Percentiles rank a stretch among this genome's conserved stretches.
Conservation (phyloP, 805 yeast genomes). For the Monosporozyma servazzii region DNA sequence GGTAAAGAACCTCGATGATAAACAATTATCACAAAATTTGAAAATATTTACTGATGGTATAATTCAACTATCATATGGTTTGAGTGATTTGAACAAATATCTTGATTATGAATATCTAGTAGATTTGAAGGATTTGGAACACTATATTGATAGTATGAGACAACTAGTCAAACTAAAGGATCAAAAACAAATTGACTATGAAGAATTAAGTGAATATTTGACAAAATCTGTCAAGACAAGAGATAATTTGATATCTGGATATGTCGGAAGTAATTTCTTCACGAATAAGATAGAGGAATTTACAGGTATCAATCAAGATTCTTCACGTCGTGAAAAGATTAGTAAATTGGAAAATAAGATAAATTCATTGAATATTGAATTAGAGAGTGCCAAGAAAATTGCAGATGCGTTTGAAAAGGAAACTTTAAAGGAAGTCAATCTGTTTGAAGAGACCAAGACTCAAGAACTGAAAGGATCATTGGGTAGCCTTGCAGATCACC, state of each 20-base stretch:
- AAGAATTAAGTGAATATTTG: slow-evolving; percentile 73
- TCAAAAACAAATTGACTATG: slow-evolving; percentile 84
- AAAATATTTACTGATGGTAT: slow-evolving; percentile 41
- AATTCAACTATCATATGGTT: slow-evolving; percentile 34
- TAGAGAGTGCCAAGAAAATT: slow-evolving; percentile 40
- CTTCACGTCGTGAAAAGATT: slow-evolving; percentile 43
- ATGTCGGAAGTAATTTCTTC: slow-evolving; percentile 43
- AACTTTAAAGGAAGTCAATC: slow-evolving; percentile 44
- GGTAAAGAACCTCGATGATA: background rate
- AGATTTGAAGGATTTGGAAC: slow-evolving; percentile 78
- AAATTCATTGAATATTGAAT: slow-evolving; percentile 40
- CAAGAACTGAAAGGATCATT: slow-evolving; percentile 66
- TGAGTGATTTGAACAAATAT: slow-evolving; percentile 37
- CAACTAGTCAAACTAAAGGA: slow-evolving; percentile 75
- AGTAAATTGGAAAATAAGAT: slow-evolving; percentile 42
- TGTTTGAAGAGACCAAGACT: slow-evolving; percentile 75
- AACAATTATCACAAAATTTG: slow-evolving; percentile 26
- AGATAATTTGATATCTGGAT: slow-evolving; percentile 42
- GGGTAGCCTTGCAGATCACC: slow-evolving; percentile 62
- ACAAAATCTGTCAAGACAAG: slow-evolving; percentile 62
- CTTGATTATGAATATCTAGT: slow-evolving; percentile 77
- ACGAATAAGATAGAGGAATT: slow-evolving; percentile 52
- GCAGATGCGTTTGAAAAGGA: slow-evolving; percentile 49
- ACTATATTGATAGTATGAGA: slow-evolving; percentile 58
- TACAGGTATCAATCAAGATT: slow-evolving; percentile 54